A percentile compares a stretch with the other conserved stretches of the same genome.
phyloP scores from a whole-genome alignment of 192 early-diverging fungal species.

The Phycomyces blakesleeanus region DNA sequence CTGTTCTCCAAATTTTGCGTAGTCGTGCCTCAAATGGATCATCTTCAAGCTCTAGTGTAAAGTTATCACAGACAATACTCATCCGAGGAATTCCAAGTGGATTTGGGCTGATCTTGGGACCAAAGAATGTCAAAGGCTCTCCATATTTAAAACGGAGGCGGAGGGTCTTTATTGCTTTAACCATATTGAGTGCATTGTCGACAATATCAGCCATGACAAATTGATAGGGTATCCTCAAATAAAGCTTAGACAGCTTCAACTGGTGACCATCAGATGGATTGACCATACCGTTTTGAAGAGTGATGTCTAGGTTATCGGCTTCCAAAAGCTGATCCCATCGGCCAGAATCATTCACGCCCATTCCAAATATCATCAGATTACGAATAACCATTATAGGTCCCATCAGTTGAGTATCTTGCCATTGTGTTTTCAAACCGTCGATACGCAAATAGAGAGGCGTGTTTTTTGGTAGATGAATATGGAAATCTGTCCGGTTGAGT shows the following conservation, averaged over 20 bases:
- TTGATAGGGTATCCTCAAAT: conserved; percentile 36
- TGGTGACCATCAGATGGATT: neutral
- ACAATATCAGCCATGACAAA: conserved; percentile 36
- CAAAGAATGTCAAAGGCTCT: conserved; percentile 20
- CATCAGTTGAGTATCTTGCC: neutral
- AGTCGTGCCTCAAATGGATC: conserved; percentile 43
- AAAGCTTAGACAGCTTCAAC: conserved; percentile 14
- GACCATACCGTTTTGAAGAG: neutral
- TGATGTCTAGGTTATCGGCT: conserved; percentile 27
- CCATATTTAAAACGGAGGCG: conserved; percentile 20
- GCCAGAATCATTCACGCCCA: neutral
- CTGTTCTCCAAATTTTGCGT: conserved; percentile 33
- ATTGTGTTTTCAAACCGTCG: conserved; percentile 17
- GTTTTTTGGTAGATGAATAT: conserved; percentile 13
- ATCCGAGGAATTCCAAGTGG: conserved; percentile 28
- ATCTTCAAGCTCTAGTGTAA: conserved; percentile 39
- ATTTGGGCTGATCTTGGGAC: conserved; percentile 16
- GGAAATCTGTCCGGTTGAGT: conserved; percentile 23
- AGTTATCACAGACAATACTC: conserved; percentile 20
- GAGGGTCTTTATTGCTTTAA: conserved; percentile 32
- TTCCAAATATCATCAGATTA: conserved; percentile 24
- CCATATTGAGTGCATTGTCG: conserved; percentile 28
- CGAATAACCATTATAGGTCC: conserved; percentile 11
- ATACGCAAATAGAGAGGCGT: conserved; percentile 22
- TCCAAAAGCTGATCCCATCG: conserved; percentile 40